Percentiles rank a stretch among this genome's conserved stretches.
These are phyloP conservation scores for Monilinia laxa DNA, from an alignment of 2,329 filamentous ascomycete genomes.

Conservation along the genomic window DNA sequence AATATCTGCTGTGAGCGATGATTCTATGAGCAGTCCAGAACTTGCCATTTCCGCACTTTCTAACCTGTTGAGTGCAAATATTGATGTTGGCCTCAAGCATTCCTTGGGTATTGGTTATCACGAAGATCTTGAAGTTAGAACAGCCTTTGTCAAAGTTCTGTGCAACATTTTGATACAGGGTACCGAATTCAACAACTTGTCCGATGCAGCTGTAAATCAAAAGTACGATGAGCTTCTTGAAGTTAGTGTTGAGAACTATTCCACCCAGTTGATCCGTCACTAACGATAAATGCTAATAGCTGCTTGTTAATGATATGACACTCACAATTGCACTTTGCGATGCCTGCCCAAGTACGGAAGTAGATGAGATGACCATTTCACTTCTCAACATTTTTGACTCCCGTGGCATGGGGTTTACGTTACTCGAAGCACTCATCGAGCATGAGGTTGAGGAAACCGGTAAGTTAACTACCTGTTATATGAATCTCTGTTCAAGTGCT, in stretches of 20 bases:
- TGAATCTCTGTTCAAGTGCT: constrained; percentile 10
- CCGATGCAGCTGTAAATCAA: constrained; percentile 65
- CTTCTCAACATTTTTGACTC: constrained; percentile 70
- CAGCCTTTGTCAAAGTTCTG: constrained; percentile 67
- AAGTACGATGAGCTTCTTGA: constrained; percentile 66
- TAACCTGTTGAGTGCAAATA: constrained; percentile 68
- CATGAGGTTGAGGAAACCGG: constrained; percentile 68
- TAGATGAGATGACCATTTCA: constrained; percentile 67
- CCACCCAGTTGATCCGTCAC: constrained; percentile 19
- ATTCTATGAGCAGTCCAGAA: constrained; percentile 56
- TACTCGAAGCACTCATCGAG: constrained; percentile 65
- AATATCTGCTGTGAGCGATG: constrained; percentile 50
- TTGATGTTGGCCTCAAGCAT: constrained; percentile 69
- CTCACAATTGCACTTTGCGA: constrained; percentile 63
- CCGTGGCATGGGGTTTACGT: constrained; percentile 59
- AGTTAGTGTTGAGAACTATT: constrained; percentile 41
- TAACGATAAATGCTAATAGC: constrained; percentile 41
- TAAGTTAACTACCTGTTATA: constrained; percentile 37
- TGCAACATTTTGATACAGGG: constrained; percentile 71
- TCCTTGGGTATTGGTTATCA: constrained; percentile 70
- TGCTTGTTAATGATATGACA: constrained; percentile 62
- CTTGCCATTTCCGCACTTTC: constrained; percentile 67
- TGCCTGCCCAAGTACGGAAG: constrained; percentile 65
- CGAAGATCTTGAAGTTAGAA: constrained; percentile 67
- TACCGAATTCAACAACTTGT: constrained; percentile 68